Base-by-base conservation (phyloP, 192 early-diverging fungal genomes). In the Phlyctochytrium bullatum region DNA sequence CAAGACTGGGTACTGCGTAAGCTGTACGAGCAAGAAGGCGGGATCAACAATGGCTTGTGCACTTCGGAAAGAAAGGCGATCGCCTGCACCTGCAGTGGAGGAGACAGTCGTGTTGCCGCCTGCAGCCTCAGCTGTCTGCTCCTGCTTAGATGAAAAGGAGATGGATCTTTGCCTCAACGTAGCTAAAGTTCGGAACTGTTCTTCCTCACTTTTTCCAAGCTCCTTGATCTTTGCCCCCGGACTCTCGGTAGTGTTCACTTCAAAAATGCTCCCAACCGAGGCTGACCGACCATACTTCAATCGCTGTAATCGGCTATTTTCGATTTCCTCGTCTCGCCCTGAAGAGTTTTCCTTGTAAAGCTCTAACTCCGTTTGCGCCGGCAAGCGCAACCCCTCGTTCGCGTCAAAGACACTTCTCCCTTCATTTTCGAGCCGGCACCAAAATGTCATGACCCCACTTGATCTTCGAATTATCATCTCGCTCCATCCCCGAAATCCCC, bases 381-480 rank as follows among this genome's bases (percentile, higher is more conserved):
- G 51, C 3, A 74, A 61, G 24, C 24, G 52, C 25, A 67, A 3
- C 54, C 32, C 29, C 60, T 32, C 28, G 24, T 32, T 12, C 20
- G 29, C 12, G 76, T 36, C 69, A 81, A 71, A 52, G 86, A 73
- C 12, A 10, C 12, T 25, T 57, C 54, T 57, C 20, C 54, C 54
- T 31, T 78, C 77, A 64, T 91, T 93, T 69, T 93, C 89, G 47
- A 91, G 72, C 54, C 88, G 85, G 32, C 81, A 73, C 34, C 88
- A 71, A 30, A 92, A 84, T 0, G 88, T 85, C 0, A 89, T 80
- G 0, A 88, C 90, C 12, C 91, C 93, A 28, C 91, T 89, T 0
- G 93, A 88, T 52, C 92, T 80, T 32, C 95, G 90, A 30, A 95
- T 81, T 1, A 82, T 88, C 57, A 95, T 86, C 76, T 97, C 89